These are phyloP conservation scores for Peziza echinospora DNA, from an alignment of 495 filamentous ascomycete genomes.

Conservation along the genomic window DNA sequence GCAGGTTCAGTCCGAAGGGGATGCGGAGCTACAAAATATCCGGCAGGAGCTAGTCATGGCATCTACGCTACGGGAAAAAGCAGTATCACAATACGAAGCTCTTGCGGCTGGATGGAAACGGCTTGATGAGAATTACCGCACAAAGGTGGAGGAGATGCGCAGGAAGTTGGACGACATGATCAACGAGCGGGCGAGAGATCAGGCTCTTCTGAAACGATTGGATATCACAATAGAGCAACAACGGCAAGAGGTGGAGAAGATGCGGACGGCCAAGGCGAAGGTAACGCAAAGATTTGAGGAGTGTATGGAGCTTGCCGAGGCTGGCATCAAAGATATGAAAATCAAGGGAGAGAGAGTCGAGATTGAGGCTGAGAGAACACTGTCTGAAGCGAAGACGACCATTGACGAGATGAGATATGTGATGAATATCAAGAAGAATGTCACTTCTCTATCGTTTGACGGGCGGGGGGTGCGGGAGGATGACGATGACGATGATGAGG, in stretches of 20 bases:
- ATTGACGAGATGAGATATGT: conserved; percentile 14
- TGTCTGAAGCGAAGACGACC: conserved; percentile 12
- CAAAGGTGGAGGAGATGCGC: conserved; percentile 32
- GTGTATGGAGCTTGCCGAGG: conserved; percentile 31
- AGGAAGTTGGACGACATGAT: conserved; percentile 27
- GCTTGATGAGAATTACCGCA: conserved; percentile 37
- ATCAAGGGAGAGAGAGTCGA: conserved; percentile 8
- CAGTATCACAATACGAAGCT: conserved; percentile 44
- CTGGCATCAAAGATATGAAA: conserved; percentile 13
- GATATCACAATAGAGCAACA: conserved; percentile 31
- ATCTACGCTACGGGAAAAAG: conserved; percentile 26
- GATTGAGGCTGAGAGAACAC: conserved; percentile 8
- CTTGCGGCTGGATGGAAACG: conserved; percentile 43
- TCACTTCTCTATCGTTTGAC: not conserved
- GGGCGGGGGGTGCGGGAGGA: not conserved
- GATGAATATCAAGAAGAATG: conserved; percentile 15
- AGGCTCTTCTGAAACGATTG: conserved; percentile 12
- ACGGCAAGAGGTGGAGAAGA: conserved; percentile 33
- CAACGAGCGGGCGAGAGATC: conserved; percentile 24
- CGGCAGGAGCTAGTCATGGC: conserved; percentile 31
- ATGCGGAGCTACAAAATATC: conserved; percentile 40
- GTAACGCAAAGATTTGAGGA: conserved; percentile 37
- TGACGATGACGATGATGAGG: conserved; percentile 1
- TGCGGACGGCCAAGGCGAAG: conserved; percentile 35
- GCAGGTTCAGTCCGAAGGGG: conserved; percentile 38